A percentile compares a stretch with the other conserved stretches of the same genome.
Conservation (phyloP, 345 rosid species). For the Populus ilicifolia region DNA sequence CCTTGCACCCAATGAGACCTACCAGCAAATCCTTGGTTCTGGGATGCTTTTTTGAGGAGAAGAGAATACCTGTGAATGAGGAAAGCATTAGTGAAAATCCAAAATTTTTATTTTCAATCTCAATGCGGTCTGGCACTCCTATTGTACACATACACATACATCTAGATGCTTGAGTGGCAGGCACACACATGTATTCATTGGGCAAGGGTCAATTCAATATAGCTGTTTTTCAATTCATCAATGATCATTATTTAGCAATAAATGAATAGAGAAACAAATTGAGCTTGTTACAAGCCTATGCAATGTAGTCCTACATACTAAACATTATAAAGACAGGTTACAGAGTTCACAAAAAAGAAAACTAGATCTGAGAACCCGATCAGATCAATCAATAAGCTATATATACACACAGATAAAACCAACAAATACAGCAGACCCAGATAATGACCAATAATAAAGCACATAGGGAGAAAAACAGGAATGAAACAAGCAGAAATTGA, state of each 20-base stretch:
- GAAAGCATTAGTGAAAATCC: background rate
- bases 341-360: background rate
- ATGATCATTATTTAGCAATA: background rate
- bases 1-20: slow-evolving; percentile 19
- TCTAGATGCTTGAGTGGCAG: background rate
- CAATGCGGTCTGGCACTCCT: background rate
- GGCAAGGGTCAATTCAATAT: background rate
- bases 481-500: background rate
- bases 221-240: background rate
- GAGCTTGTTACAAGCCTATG: background rate
- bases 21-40: slow-evolving; percentile 73
- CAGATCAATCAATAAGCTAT: background rate
- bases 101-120: background rate
- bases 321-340: background rate
- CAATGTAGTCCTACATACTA: background rate
- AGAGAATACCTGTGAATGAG: slow-evolving; percentile 55
- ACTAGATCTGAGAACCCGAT: background rate
- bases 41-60: slow-evolving; percentile 72
- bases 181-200: background rate
- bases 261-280: background rate
- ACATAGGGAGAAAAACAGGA: background rate
- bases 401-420: background rate
- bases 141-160: background rate
- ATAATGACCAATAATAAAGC: background rate
- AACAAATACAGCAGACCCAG: background rate